These are phyloP conservation scores for Galerina sulciceps DNA, from an alignment of 768 basidiomycete species.

Conservation along the genomic window DNA sequence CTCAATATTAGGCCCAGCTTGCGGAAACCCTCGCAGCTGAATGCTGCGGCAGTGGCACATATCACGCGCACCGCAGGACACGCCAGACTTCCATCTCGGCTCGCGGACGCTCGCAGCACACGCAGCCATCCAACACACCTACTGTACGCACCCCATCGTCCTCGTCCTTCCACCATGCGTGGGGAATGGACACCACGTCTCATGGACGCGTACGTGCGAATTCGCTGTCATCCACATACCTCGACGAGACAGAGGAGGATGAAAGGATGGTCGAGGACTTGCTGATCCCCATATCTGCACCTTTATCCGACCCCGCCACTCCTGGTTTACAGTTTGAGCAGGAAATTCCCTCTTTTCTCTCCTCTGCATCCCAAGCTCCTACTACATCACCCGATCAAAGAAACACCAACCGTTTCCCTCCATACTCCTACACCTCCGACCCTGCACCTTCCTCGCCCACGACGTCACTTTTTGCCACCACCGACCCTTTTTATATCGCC, in stretches of 20 bases:
- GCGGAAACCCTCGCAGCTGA: slow-evolving; percentile 2
- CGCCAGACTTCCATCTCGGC: background rate
- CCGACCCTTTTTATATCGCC: slow-evolving; percentile 14
- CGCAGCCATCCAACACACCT: slow-evolving; percentile 7
- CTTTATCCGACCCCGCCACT: background rate
- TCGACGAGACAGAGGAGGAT: slow-evolving; percentile 10
- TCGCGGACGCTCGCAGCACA: background rate
- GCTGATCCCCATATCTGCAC: slow-evolving; percentile 4
- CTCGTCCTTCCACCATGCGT: background rate
- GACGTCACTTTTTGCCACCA: slow-evolving; percentile 5
- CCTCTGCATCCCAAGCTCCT: background rate
- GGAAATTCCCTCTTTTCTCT: background rate
- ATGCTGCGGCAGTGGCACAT: background rate
- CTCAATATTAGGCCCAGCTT: slow-evolving; percentile 5
- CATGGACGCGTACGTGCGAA: background rate
- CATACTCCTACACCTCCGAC: background rate
- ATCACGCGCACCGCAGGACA: background rate
- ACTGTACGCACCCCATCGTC: slow-evolving; percentile 6
- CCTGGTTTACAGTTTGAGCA: background rate
- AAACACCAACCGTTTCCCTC: background rate
- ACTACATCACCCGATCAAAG: background rate
- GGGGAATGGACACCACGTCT: background rate
- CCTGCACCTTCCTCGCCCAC: slow-evolving; percentile 6
- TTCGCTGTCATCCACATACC: background rate
- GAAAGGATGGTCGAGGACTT: slow-evolving; percentile 13